These are phyloP conservation scores for Penicillium coprophilum DNA, from an alignment of 495 filamentous ascomycete genomes.

Conservation along the genomic window DNA sequence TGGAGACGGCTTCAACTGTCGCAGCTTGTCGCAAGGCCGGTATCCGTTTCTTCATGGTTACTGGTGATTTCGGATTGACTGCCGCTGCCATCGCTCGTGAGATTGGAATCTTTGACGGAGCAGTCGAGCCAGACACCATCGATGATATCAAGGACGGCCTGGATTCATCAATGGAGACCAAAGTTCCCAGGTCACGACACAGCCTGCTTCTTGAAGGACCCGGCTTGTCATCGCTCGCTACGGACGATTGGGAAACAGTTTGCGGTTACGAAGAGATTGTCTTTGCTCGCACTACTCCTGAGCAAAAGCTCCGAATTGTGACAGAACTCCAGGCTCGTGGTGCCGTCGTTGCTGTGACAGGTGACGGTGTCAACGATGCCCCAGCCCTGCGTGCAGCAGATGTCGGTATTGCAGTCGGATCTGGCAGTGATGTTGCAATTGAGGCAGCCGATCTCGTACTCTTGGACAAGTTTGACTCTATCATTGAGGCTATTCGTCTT, in stretches of 20 bases:
- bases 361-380: conserved; percentile 71
- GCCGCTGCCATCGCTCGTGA: conserved; percentile 66
- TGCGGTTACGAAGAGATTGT: conserved; percentile 63
- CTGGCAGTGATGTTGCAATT: conserved; percentile 58
- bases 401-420: conserved; percentile 66
- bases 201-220: conserved; percentile 48
- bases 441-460: conserved; percentile 91
- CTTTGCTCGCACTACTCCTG: conserved; percentile 72
- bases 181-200: conserved; percentile 21
- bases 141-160: conserved; percentile 22
- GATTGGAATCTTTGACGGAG: conserved; percentile 61
- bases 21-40: conserved; percentile 57
- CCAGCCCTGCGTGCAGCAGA: conserved; percentile 64
- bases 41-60: conserved; percentile 62
- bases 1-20: conserved; percentile 54
- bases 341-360: conserved; percentile 72
- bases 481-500: conserved; percentile 64
- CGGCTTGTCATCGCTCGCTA: conserved; percentile 56
- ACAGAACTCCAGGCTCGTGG: conserved; percentile 59
- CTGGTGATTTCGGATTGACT: conserved; percentile 71
- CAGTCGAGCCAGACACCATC: conserved; percentile 36
- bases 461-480: conserved; percentile 64
- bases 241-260: conserved; percentile 57
- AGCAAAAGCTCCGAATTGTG: conserved; percentile 76
- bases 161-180: conserved; percentile 9